Conservation (phyloP, 2,329 filamentous ascomycete species). For the Neurospora sp. region DNA sequence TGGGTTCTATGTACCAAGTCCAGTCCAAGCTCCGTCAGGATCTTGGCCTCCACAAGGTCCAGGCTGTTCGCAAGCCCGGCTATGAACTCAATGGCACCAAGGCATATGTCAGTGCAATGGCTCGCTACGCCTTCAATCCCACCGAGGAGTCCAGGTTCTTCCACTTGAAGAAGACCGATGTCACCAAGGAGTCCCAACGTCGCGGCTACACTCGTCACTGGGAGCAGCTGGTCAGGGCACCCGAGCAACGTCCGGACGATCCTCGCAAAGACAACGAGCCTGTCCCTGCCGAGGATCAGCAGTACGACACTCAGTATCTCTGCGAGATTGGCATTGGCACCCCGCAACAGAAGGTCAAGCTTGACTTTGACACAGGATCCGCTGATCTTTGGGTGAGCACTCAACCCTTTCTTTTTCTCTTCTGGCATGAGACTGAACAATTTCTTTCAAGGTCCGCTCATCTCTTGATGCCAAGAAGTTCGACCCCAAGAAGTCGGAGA, state of each 20-base stretch:
- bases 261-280: slow-evolving; percentile 21
- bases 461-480: slow-evolving; percentile 30
- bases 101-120: slow-evolving; percentile 51
- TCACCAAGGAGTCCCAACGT: slow-evolving; percentile 33
- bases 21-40: slow-evolving; percentile 27
- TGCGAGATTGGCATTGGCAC: slow-evolving; percentile 55
- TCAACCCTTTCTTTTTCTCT: too few relatives aligned
- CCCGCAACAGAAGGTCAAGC: slow-evolving; percentile 47
- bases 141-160: slow-evolving; percentile 54
- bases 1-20: slow-evolving; percentile 25
- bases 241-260: slow-evolving; percentile 22
- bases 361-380: slow-evolving; percentile 64
- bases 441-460: slow-evolving; percentile 30
- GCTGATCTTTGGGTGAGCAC: slow-evolving; percentile 55
- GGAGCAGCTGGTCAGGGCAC: slow-evolving; percentile 39
- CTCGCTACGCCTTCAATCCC: slow-evolving; percentile 53
- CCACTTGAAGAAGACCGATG: slow-evolving; percentile 35
- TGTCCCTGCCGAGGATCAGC: slow-evolving; percentile 52
- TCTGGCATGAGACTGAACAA: neutral
- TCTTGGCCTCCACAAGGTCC: slow-evolving; percentile 34
- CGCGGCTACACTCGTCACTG: slow-evolving; percentile 34
- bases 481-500: slow-evolving; percentile 49
- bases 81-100: slow-evolving; percentile 50
- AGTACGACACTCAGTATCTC: slow-evolving; percentile 58
- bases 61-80: slow-evolving; percentile 45